phyloP scores from a whole-genome alignment of 78 protist genomes.

The Cavenderia fasciculata region DNA sequence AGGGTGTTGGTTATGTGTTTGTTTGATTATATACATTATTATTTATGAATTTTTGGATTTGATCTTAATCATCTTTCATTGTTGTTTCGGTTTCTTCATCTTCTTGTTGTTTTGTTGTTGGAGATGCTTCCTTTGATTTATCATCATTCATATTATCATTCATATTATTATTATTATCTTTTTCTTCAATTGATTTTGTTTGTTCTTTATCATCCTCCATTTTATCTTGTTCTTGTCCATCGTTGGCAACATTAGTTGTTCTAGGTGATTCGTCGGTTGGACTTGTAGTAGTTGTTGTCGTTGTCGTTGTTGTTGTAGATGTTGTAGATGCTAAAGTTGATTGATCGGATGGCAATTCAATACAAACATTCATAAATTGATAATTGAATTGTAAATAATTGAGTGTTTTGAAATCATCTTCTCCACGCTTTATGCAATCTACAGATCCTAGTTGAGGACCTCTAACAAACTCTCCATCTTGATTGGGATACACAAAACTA shows the following conservation, averaged over 20 bases:
- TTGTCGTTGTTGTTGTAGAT: background rate
- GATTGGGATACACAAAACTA: constrained; percentile 19
- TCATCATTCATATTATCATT: background rate
- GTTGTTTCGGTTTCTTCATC: too few relatives aligned
- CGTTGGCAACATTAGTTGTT: background rate
- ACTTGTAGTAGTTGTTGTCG: background rate
- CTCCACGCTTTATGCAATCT: background rate
- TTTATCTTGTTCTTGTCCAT: background rate
- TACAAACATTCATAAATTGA: constrained; percentile 32
- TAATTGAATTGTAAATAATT: constrained; percentile 5
- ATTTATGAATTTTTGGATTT: too few relatives aligned
- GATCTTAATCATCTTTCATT: too few relatives aligned
- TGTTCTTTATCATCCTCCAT: background rate
- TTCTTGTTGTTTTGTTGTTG: too few relatives aligned
- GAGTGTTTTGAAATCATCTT: constrained; percentile 23
- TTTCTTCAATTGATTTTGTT: background rate
- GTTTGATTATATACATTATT: too few relatives aligned
- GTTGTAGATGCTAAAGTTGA: background rate
- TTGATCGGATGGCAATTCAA: too few relatives aligned
- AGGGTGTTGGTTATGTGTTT: too few relatives aligned
- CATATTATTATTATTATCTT: background rate
- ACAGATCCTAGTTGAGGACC: constrained; percentile 13
- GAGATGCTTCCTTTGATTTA: too few relatives aligned
- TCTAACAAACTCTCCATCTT: background rate
- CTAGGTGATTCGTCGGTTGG: too few relatives aligned